Conservation (phyloP, 805 yeast genomes). For the Spathaspora hagerdaliae region DNA sequence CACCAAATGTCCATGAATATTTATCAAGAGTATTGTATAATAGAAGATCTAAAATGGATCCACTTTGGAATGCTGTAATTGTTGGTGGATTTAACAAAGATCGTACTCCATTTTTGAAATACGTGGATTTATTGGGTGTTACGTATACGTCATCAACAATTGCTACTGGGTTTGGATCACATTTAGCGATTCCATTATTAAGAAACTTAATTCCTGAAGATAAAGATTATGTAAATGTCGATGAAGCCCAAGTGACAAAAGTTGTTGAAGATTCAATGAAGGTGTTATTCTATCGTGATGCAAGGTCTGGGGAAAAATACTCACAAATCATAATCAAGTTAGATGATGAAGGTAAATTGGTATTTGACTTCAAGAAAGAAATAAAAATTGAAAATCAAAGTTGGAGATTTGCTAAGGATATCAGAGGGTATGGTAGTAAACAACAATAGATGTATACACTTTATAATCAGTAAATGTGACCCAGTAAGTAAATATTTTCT, state of each 20-base stretch:
- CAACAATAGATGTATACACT: constrained; percentile 23
- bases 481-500: too few species aligned
- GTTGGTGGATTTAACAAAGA: constrained; percentile 86
- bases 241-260: constrained; percentile 70
- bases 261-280: constrained; percentile 87
- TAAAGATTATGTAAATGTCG: constrained; percentile 63
- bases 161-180: constrained; percentile 96
- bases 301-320: constrained; percentile 85
- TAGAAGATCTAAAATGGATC: constrained; percentile 91
- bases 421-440: constrained; percentile 86
- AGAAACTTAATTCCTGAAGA: constrained; percentile 81
- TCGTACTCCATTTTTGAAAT: constrained; percentile 64
- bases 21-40: constrained; percentile 78
- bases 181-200: constrained; percentile 87
- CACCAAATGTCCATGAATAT: constrained; percentile 87
- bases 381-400: constrained; percentile 69
- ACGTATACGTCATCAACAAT: constrained; percentile 82
- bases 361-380: constrained; percentile 60
- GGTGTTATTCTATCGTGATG: constrained; percentile 93
- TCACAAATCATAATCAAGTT: constrained; percentile 68
- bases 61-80: constrained; percentile 89
- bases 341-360: constrained; percentile 34
- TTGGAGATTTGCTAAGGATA: constrained; percentile 87
- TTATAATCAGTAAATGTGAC: too few species aligned
- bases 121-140: constrained; percentile 89